These are phyloP conservation scores for Xylaria bambusicola DNA, from an alignment of 495 filamentous ascomycete species.

Conservation along the genomic window DNA sequence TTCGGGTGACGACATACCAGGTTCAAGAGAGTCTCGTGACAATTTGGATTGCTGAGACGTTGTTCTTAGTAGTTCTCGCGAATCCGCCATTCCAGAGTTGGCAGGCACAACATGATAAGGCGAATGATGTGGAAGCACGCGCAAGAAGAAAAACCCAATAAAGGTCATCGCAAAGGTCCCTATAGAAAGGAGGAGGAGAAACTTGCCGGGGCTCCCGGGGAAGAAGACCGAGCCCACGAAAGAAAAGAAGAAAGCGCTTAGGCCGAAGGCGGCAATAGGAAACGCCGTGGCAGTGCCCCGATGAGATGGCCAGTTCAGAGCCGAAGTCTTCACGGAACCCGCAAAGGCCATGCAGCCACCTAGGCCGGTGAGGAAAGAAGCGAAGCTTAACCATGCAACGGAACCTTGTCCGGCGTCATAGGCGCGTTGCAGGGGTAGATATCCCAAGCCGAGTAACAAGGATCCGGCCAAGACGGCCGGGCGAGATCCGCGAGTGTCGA, in stretches of 20 bases:
- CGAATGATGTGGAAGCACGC: conserved; percentile 64
- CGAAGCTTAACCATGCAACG: conserved; percentile 73
- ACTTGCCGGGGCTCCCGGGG: conserved; percentile 77
- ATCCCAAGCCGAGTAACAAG: conserved; percentile 70
- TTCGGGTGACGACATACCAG: conserved; percentile 65
- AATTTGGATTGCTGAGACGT: conserved; percentile 58
- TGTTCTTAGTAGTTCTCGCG: conserved; percentile 62
- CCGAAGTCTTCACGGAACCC: conserved; percentile 82
- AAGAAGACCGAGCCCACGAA: conserved; percentile 74
- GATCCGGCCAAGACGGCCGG: conserved; percentile 74
- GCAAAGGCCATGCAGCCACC: conserved; percentile 87
- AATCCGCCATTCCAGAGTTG: conserved; percentile 48
- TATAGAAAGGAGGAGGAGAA: conserved; percentile 75
- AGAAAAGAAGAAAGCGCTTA: conserved; percentile 97
- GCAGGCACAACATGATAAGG: conserved; percentile 67
- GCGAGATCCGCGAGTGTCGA: conserved; percentile 80
- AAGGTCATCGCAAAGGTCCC: conserved; percentile 79
- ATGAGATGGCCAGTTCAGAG: conserved; percentile 88
- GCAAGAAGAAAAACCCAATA: conserved; percentile 76
- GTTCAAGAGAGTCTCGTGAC: conserved; percentile 53
- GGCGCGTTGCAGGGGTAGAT: conserved; percentile 74
- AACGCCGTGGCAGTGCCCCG: conserved; percentile 94
- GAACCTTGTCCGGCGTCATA: conserved; percentile 65
- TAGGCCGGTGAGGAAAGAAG: conserved; percentile 79
- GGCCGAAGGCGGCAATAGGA: conserved; percentile 86